phyloP scores from a whole-genome alignment of 208 protist genomes.

The Plasmodiophora brassicae region DNA sequence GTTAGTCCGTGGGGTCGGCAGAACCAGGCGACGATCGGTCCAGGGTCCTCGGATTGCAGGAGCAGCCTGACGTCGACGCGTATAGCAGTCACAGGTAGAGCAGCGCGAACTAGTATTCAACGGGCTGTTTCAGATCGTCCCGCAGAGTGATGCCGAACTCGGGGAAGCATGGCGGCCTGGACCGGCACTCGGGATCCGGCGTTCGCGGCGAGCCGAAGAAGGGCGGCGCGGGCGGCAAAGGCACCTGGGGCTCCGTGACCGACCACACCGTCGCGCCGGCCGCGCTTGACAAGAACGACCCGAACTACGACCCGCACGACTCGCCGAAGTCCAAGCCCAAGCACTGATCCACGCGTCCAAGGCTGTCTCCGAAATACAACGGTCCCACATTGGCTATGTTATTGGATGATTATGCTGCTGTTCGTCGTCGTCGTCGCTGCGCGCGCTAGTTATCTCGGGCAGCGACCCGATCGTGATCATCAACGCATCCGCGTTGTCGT shows the following conservation, averaged over 20 bases:
- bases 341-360: not conserved
- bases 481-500: not conserved
- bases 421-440: constrained; percentile 1
- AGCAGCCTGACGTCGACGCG: no score
- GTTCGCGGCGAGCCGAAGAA: not conserved
- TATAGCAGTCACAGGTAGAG: no score
- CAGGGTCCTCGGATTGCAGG: no score
- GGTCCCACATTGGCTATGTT: not conserved
- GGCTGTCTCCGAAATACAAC: not conserved
- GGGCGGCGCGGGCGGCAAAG: not conserved
- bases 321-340: not conserved
- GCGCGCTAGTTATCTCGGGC: not conserved
- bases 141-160: constrained; percentile 17
- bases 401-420: no score
- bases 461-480: not conserved
- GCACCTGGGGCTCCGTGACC: not conserved
- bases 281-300: not conserved
- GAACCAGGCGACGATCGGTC: no score
- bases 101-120: no score
- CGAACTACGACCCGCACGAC: constrained; percentile 23
- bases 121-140: no score
- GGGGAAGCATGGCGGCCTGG: not conserved
- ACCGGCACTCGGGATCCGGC: not conserved
- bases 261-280: not conserved
- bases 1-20: no score